Conservation (phyloP, 495 filamentous ascomycete species). For the Corynascus novoguineensis region DNA sequence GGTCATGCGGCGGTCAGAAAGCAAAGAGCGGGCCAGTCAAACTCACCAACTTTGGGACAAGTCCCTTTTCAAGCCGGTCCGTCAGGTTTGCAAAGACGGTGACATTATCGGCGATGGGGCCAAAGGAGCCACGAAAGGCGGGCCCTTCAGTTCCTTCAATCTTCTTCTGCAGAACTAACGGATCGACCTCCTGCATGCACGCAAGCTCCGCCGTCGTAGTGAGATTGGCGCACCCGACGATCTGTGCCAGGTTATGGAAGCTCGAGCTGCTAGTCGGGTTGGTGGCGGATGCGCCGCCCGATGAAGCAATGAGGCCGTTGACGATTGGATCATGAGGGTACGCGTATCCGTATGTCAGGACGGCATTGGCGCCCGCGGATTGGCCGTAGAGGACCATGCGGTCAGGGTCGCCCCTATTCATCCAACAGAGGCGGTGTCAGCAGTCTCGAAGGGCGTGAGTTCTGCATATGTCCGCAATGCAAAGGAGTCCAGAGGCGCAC, state of each 20-base stretch:
- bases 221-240: conserved; percentile 41
- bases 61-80: conserved; percentile 22
- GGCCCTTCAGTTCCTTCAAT: conserved; percentile 13
- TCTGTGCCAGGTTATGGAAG: conserved; percentile 30
- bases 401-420: conserved; percentile 31
- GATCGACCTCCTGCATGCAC: conserved; percentile 44
- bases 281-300: conserved; percentile 42
- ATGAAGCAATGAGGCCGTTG: conserved; percentile 45
- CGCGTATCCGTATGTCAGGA: conserved; percentile 46
- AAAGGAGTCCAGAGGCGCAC: conserved; percentile 25
- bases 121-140: conserved; percentile 17
- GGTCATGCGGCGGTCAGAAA: not conserved
- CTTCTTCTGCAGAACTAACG: conserved; percentile 34
- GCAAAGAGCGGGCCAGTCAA: not conserved
- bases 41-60: conserved; percentile 16
- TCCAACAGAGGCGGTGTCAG: not conserved
- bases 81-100: conserved; percentile 28
- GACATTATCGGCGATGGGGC: conserved; percentile 24
- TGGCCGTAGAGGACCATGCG: conserved; percentile 46
- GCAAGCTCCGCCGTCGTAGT: conserved; percentile 36
- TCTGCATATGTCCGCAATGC: not conserved
- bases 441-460: not conserved
- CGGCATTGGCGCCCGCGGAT: conserved; percentile 41
- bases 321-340: conserved; percentile 39
- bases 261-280: conserved; percentile 31